Evolutionary conservation across 1,284 basidiomycete species (phyloP).

Genomic region (Cryptococcus sp.): DNA sequence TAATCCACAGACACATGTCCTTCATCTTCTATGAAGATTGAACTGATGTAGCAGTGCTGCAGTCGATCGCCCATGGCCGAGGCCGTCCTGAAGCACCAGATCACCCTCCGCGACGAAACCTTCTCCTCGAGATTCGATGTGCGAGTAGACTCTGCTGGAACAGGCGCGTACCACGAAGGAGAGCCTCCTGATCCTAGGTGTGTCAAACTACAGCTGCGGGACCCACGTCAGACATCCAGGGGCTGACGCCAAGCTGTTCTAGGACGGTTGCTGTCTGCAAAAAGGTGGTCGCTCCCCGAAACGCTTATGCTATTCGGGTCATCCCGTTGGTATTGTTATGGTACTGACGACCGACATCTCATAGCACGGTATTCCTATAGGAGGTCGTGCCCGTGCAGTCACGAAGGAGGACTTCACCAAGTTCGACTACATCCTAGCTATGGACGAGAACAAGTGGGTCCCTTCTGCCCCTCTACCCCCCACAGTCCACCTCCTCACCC

Average conservation of each 20-base stretch:
- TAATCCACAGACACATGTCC: background rate
- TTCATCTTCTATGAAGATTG: too few species aligned
- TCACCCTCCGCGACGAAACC: slow-evolving; percentile 21
- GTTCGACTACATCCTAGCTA: slow-evolving; percentile 54
- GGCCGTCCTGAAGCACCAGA: slow-evolving; percentile 45
- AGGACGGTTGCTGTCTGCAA: slow-evolving; percentile 50
- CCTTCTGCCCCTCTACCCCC: background rate
- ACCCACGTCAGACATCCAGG: background rate
- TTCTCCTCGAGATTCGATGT: slow-evolving; percentile 27
- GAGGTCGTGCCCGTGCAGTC: slow-evolving; percentile 48
- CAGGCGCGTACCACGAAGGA: slow-evolving; percentile 51
- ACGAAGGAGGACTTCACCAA: slow-evolving; percentile 40
- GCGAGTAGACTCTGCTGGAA: slow-evolving; percentile 49
- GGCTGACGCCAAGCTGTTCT: background rate
- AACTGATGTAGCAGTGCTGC: background rate
- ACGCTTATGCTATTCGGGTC: background rate
- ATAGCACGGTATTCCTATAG: slow-evolving; percentile 48
- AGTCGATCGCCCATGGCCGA: slow-evolving; percentile 52
- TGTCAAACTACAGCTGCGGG: slow-evolving; percentile 3
- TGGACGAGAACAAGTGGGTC: slow-evolving; percentile 48
- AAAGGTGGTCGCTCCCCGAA: slow-evolving; percentile 29
- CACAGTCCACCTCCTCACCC: background rate
- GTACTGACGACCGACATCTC: background rate
- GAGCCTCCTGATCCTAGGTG: slow-evolving; percentile 47
- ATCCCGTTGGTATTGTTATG: background rate